Evolutionary conservation across 192 early-diverging fungal genomes (phyloP), one percentile per base, ranked within the genome.

Genomic region (Entomortierella beljakovae): DNA sequence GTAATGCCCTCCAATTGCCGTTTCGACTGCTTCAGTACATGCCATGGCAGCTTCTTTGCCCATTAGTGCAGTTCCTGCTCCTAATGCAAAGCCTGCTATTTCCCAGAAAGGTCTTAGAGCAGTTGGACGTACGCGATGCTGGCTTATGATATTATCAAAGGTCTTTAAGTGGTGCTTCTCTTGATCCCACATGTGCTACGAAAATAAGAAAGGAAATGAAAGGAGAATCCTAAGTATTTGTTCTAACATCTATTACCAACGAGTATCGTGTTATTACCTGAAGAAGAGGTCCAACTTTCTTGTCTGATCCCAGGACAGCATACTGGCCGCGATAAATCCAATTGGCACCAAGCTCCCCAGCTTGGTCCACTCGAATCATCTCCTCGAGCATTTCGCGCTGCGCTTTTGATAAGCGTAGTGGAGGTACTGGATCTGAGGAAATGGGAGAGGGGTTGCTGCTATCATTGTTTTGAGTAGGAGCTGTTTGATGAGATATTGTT

Each of bases 1-100:
- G 81, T 99, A 99, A 75, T 99, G 97, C 38, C 91, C 80, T 28
- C 97, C 96, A 81, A 99, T 99, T 13, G 94, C 91, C 10, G 95
- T 96, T 84, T 99, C 97, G 16, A 98, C 97, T 3, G 96, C 97
- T 69, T 99, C 97, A 0, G 97, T 99, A 80, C 95, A 97, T n/a
- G 96, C 96, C 96, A 99, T 99, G 31, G 96, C 95, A 25, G 96
- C 95, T 64, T 96, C 93, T 64, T 94, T 92, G n/a, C 96, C 97
- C 70, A 99, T 77, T 53, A 95, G 58, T 3, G 95, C 97, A 1
- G 96, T 96, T 1, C 88, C 91, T 6, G 87, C 92, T 20, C 97
- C 97, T 13, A 99, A 72, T 2, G 91, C 84, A 64, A 90, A 97
- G 8, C 97, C 97, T 16, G 93, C 91, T 9, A 86, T 82, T 42